Evolutionary conservation across 345 rosid genomes (phyloP).

Genomic region (Heritiera littoralis): DNA sequence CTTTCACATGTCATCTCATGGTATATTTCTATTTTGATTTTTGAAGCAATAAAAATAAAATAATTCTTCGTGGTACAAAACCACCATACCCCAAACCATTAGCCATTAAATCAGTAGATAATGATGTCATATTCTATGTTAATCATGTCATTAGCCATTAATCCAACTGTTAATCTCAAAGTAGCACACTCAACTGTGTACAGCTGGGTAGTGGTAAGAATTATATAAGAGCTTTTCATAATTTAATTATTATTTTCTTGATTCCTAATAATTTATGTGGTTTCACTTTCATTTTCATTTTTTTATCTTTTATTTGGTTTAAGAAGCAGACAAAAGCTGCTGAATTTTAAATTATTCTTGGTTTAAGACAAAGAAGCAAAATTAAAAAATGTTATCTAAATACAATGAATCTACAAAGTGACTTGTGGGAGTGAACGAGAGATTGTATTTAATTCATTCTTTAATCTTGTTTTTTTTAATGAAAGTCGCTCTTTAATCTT

Average conservation of each 20-base stretch:
- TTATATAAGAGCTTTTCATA: background rate
- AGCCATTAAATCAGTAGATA: slow-evolving; percentile 6
- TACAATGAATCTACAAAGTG: slow-evolving; percentile 42
- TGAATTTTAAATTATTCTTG: slow-evolving; percentile 18
- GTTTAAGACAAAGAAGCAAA: slow-evolving; percentile 4
- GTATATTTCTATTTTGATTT: no score
- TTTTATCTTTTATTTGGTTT: background rate
- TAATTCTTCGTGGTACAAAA: background rate
- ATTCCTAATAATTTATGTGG: background rate
- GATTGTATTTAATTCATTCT: slow-evolving; percentile 6
- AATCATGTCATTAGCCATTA: slow-evolving; percentile 28
- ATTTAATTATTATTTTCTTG: background rate
- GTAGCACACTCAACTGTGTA: slow-evolving; percentile 6
- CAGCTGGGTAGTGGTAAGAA: slow-evolving; percentile 17
- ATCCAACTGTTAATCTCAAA: slow-evolving; percentile 29
- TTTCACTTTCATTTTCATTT: background rate
- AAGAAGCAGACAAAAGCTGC: slow-evolving; percentile 38
- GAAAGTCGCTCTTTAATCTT: slow-evolving; percentile 6
- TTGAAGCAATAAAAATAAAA: background rate
- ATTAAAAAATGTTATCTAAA: background rate
- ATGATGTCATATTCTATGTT: background rate
- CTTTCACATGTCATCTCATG: slow-evolving; percentile 17
- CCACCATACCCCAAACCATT: background rate
- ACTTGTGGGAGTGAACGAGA: slow-evolving; percentile 5
- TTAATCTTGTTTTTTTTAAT: no score